A percentile compares a stretch with the other conserved stretches of the same genome.
phyloP scores from a whole-genome alignment of 2,329 filamentous ascomycete species.

The Alternaria triticina region DNA sequence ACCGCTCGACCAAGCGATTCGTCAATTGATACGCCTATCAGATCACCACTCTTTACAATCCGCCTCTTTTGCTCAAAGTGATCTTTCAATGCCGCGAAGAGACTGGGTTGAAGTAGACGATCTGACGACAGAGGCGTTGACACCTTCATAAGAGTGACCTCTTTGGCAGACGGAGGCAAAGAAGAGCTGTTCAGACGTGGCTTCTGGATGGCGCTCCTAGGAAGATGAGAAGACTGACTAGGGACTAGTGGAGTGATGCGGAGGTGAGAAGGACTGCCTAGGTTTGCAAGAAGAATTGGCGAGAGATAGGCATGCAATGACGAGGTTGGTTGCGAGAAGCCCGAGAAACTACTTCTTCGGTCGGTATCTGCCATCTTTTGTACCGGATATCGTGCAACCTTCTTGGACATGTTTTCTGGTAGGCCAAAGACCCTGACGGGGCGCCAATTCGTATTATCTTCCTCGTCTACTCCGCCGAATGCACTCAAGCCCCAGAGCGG shows the following conservation, averaged over 20 bases:
- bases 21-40: constrained; percentile 89
- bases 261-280: constrained; percentile 79
- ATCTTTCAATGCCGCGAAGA: constrained; percentile 84
- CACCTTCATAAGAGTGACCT: constrained; percentile 87
- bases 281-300: constrained; percentile 84
- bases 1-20: constrained; percentile 81
- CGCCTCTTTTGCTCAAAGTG: constrained; percentile 86
- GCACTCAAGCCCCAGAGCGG: constrained; percentile 73
- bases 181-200: constrained; percentile 53
- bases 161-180: constrained; percentile 68
- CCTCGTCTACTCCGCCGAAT: constrained; percentile 69
- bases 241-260: constrained; percentile 74
- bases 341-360: constrained; percentile 58
- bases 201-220: constrained; percentile 49
- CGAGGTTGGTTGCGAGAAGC: constrained; percentile 31
- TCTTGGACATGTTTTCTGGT: constrained; percentile 71
- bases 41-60: constrained; percentile 83
- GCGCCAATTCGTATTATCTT: constrained; percentile 72
- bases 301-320: constrained; percentile 71
- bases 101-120: constrained; percentile 79
- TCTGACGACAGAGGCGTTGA: constrained; percentile 89
- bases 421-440: constrained; percentile 88
- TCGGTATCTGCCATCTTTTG: constrained; percentile 48
- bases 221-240: constrained; percentile 50
- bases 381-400: constrained; percentile 61